A percentile compares a stretch with the other conserved stretches of the same genome.
These are phyloP conservation scores for Tulasnella calospora DNA, from an alignment of 768 basidiomycete genomes.

Conservation along the genomic window DNA sequence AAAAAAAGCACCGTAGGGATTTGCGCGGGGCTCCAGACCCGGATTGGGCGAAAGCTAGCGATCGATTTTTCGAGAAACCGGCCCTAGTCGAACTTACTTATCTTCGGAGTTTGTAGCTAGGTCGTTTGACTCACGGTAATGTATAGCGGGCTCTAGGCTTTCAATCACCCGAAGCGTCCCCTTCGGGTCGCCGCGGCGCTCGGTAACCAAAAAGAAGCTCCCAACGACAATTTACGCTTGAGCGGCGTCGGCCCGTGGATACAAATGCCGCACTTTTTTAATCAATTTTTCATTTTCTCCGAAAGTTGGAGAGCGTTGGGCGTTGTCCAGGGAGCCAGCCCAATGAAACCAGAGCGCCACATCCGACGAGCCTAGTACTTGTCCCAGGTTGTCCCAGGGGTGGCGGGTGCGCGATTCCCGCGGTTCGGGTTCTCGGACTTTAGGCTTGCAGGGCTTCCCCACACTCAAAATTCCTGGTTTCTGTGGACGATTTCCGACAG, in stretches of 20 bases:
- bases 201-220: background rate
- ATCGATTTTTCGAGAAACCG: background rate
- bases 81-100: background rate
- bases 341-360: too few species aligned
- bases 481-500: background rate
- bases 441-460: background rate
- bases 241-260: too few species aligned
- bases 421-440: background rate
- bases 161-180: conserved; percentile 4
- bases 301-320: too few species aligned
- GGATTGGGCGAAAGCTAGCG: background rate
- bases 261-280: too few species aligned
- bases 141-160: conserved; percentile 1
- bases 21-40: background rate
- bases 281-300: background rate
- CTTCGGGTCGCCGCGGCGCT: background rate
- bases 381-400: background rate
- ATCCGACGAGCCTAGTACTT: too few species aligned
- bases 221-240: background rate
- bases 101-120: background rate
- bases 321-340: too few species aligned
- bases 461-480: background rate
- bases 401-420: background rate
- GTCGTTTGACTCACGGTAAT: background rate
- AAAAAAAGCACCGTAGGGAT: background rate